Percentiles rank a stretch among this genome's conserved stretches.
Evolutionary conservation across 352 stramenopile species (phyloP).

Genomic region (Phytophthora uliginosa): DNA sequence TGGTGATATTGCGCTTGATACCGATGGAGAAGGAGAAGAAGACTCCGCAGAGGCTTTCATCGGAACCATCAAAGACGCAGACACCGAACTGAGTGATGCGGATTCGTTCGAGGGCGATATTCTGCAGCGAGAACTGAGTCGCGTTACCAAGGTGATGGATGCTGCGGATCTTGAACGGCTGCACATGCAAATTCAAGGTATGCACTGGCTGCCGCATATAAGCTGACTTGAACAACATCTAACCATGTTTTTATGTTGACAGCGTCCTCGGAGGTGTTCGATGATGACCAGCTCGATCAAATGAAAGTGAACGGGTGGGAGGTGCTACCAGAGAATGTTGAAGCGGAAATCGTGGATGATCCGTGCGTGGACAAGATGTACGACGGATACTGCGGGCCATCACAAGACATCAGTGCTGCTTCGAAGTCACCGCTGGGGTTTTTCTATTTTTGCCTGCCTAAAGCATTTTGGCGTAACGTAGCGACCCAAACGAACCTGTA

Average conservation of each 20-base stretch:
- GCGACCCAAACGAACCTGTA: conserved; percentile 10
- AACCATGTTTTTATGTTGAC: conserved; percentile 12
- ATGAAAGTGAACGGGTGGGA: conserved; percentile 12
- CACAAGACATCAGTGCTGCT: not conserved
- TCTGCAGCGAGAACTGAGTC: not conserved
- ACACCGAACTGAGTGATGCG: not conserved
- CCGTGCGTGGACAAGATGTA: conserved; percentile 6
- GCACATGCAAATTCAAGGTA: conserved; percentile 16
- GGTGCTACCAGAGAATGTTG: not conserved
- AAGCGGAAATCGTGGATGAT: not conserved
- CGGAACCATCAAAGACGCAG: too few relatives aligned
- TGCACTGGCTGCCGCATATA: not conserved
- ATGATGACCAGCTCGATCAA: not conserved
- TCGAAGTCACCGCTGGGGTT: not conserved
- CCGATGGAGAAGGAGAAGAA: not conserved
- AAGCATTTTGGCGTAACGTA: conserved; percentile 14
- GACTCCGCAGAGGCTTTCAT: conserved; percentile 1
- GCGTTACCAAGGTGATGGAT: not conserved
- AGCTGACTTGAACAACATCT: conserved; percentile 9
- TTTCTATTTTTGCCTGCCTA: conserved; percentile 25
- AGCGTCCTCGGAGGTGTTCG: conserved; percentile 11
- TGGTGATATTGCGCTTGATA: not conserved
- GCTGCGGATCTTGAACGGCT: not conserved
- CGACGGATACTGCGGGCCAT: conserved; percentile 2
- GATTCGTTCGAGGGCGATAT: too few relatives aligned